phyloP scores from a whole-genome alignment of 192 early-diverging fungal genomes.

The Coemansia sp. region DNA sequence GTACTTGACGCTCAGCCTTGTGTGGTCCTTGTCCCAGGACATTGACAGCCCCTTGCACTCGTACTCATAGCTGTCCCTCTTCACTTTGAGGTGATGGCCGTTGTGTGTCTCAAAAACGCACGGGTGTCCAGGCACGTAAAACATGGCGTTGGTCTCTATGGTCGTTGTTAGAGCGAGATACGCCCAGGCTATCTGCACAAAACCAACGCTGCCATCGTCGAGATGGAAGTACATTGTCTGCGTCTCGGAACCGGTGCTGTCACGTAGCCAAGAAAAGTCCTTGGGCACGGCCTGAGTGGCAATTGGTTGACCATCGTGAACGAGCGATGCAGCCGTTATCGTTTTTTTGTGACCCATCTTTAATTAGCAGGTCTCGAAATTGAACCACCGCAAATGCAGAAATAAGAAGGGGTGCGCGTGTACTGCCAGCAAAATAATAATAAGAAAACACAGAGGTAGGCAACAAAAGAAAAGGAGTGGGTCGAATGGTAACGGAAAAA shows the following conservation, averaged over 20 bases:
- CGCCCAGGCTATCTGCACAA: slow-evolving; percentile 90
- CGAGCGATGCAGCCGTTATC: slow-evolving; percentile 48
- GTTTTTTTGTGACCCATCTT: slow-evolving; percentile 52
- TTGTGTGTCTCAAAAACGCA: slow-evolving; percentile 71
- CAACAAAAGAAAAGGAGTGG: background rate
- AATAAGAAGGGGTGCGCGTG: background rate
- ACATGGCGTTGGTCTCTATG: slow-evolving; percentile 72
- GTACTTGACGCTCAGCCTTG: slow-evolving; percentile 41
- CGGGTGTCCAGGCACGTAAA: slow-evolving; percentile 63
- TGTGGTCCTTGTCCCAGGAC: slow-evolving; percentile 53
- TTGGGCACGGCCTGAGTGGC: slow-evolving; percentile 53
- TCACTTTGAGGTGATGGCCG: slow-evolving; percentile 68
- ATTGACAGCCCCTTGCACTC: slow-evolving; percentile 75
- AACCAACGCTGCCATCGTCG: slow-evolving; percentile 70
- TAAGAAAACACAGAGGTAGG: background rate
- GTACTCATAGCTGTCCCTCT: slow-evolving; percentile 70
- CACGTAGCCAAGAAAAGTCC: slow-evolving; percentile 71
- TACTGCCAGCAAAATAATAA: background rate
- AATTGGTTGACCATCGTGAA: slow-evolving; percentile 50
- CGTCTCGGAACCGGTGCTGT: slow-evolving; percentile 80
- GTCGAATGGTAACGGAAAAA: background rate
- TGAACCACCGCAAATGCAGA: background rate
- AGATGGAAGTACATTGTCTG: slow-evolving; percentile 83
- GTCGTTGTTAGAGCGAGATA: slow-evolving; percentile 71
- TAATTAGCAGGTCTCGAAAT: background rate